A percentile compares a stretch with the other conserved stretches of the same genome.
These are phyloP conservation scores for Solanum chacoense DNA, from an alignment of 305 asterid genomes.

Conservation along the genomic window DNA sequence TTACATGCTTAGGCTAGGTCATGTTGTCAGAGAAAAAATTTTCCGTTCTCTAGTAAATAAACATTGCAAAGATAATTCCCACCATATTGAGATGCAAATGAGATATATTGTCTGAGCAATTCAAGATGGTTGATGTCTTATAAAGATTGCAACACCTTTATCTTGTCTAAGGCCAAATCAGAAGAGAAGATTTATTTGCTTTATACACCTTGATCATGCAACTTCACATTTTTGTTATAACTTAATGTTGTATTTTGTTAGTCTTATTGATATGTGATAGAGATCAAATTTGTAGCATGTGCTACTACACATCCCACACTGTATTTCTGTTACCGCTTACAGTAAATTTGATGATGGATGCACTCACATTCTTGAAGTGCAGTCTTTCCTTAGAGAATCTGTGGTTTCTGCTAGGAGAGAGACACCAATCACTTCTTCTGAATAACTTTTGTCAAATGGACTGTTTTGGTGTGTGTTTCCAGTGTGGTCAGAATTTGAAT, in stretches of 20 bases:
- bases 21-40: slow-evolving; percentile 16
- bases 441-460: not conserved
- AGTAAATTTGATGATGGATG: not conserved
- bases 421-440: not conserved
- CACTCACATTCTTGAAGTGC: not conserved
- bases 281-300: not conserved
- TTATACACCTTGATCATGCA: not conserved
- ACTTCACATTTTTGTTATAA: not conserved
- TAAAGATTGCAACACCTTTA: not conserved
- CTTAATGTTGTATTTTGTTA: not conserved
- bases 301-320: not conserved
- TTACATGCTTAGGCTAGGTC: slow-evolving; percentile 45
- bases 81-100: slow-evolving; percentile 10
- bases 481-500: not conserved
- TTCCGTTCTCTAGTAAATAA: slow-evolving; percentile 26
- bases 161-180: not conserved
- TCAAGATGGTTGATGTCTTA: not conserved
- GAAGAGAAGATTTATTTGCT: not conserved
- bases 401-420: not conserved
- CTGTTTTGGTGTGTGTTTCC: not conserved
- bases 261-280: not conserved
- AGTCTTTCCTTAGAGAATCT: not conserved
- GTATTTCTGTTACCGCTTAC: not conserved
- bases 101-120: slow-evolving; percentile 12
- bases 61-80: slow-evolving; percentile 30